Conservation (phyloP, 176 grass and related monocot species). For the Bromus sterilis region DNA sequence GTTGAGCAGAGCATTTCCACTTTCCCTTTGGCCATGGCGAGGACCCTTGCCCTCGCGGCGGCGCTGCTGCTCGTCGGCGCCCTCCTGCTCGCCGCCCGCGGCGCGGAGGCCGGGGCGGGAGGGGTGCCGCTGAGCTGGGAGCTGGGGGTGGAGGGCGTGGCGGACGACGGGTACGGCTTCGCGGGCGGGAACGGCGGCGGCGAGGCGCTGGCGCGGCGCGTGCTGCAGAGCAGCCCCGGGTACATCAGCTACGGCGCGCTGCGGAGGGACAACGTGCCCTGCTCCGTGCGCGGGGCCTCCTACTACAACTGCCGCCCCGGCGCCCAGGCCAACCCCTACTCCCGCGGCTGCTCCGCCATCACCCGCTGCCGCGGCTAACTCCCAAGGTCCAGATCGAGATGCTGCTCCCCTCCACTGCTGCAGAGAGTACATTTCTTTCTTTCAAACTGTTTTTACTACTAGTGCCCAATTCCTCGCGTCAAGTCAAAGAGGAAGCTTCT, state of each 20-base stretch:
- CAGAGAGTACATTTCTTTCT: not conserved
- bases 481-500: not conserved
- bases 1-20: not conserved
- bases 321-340: constrained; percentile 52
- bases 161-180: constrained; percentile 26
- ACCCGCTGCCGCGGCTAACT: constrained; percentile 54
- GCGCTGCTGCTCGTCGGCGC: not conserved
- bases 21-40: not conserved
- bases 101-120: not conserved
- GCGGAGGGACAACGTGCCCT: constrained; percentile 39
- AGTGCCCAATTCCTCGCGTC: not conserved
- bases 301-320: constrained; percentile 86
- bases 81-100: not conserved
- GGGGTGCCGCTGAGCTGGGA: constrained; percentile 19
- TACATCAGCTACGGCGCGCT: constrained; percentile 81
- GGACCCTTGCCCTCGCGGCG: not conserved
- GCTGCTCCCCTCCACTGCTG: not conserved
- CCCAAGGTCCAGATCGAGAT: not conserved
- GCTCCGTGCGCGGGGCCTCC: constrained; percentile 63
- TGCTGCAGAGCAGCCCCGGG: not conserved
- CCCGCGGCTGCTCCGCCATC: constrained; percentile 56
- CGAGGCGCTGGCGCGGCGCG: constrained; percentile 8
- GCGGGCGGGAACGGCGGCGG: not conserved
- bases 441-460: not conserved
- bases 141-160: not conserved